Percentiles rank a stretch among this genome's conserved stretches.
phyloP scores from a whole-genome alignment of 768 basidiomycete species.

The Auriscalpium microsporum region DNA sequence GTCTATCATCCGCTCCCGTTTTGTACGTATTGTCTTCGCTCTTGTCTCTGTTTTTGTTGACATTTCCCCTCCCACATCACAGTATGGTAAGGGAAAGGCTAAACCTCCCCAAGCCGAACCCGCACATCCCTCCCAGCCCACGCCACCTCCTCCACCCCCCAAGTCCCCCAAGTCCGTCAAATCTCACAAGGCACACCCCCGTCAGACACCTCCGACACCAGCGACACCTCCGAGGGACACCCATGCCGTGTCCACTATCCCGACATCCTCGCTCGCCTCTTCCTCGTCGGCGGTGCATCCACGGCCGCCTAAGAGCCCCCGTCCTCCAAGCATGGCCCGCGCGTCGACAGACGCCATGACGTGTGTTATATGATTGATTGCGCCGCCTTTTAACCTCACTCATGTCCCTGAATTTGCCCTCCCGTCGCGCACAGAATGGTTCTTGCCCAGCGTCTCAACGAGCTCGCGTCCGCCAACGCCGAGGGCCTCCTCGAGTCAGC shows the following conservation, averaged over 20 bases:
- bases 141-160: not conserved
- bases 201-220: not conserved
- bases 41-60: slow-evolving; percentile 6
- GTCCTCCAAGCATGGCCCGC: slow-evolving; percentile 1
- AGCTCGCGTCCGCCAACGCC: slow-evolving; percentile 70
- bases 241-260: not conserved
- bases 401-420: slow-evolving; percentile 3
- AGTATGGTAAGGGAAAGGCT: slow-evolving; percentile 26
- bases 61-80: not conserved
- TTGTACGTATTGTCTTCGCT: slow-evolving; percentile 22
- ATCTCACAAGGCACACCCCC: not conserved
- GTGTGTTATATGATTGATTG: slow-evolving; percentile 3
- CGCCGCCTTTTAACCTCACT: slow-evolving; percentile 12
- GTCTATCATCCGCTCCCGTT: slow-evolving; percentile 30
- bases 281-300: not conserved
- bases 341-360: slow-evolving; percentile 11
- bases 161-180: not conserved
- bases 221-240: too few relatives aligned
- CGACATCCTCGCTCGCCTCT: not conserved
- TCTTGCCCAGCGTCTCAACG: slow-evolving; percentile 73
- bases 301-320: not conserved
- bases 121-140: not conserved
- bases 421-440: slow-evolving; percentile 42
- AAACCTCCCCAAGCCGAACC: not conserved
- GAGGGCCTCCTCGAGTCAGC: slow-evolving; percentile 72